Percentiles rank a stretch among this genome's conserved stretches.
Conservation (phyloP, 345 rosid genomes). For the Salix arbutifolia region DNA sequence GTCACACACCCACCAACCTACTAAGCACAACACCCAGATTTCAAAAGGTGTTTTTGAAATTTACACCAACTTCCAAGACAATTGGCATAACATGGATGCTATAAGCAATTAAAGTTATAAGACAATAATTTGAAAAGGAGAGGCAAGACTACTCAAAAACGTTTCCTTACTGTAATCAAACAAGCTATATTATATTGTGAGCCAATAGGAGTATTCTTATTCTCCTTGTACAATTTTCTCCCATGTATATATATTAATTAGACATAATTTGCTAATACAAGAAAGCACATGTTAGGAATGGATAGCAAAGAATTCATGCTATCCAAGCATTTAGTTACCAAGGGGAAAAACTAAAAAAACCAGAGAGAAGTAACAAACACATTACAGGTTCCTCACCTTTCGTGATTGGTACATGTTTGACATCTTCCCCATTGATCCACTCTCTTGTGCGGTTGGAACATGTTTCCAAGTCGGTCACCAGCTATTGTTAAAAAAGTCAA, state of each 20-base stretch:
- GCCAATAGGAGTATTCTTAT: neutral
- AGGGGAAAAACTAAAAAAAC: neutral
- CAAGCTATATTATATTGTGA: neutral
- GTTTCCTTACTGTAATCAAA: neutral
- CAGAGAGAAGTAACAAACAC: neutral
- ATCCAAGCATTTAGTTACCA: neutral
- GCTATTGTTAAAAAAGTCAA: conserved; percentile 43
- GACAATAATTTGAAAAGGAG: neutral
- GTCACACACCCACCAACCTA: neutral
- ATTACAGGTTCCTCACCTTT: conserved; percentile 41
- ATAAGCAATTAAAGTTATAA: neutral
- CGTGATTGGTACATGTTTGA: conserved; percentile 20
- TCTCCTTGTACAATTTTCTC: neutral
- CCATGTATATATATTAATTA: neutral
- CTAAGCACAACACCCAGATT: neutral
- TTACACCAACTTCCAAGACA: neutral
- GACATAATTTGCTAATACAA: neutral
- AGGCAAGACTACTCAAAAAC: neutral
- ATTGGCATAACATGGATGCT: neutral
- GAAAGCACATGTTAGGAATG: neutral
- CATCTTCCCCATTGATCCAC: conserved; percentile 34
- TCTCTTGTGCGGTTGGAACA: conserved; percentile 44
- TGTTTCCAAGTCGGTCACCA: conserved; percentile 58
- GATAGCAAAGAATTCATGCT: neutral
- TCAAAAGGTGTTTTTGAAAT: neutral